Evolutionary conservation across 768 basidiomycete species (phyloP), one percentile per base, ranked within the genome.

Genomic region (Coprinopsis strossmayeri): DNA sequence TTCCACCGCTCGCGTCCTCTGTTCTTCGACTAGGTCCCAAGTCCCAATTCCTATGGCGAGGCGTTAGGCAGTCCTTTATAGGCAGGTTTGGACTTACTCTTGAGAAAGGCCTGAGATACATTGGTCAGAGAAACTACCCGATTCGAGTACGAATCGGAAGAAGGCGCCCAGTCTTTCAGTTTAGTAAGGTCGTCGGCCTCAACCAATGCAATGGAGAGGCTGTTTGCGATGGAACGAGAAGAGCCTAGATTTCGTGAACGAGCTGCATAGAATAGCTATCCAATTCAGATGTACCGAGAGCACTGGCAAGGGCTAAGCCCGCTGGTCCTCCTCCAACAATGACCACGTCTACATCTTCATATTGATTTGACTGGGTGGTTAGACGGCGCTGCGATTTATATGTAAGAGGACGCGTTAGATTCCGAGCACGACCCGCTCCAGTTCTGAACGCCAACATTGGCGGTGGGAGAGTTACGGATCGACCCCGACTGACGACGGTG

Each of bases 271-370:
- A 51, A 45, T 41, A 46, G 15, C 9, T 23, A 34, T 2, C 13
- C 25, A 26, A 28, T 17, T 9, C 12, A 26, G 23, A 5, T 18
- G 64, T 78, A 95, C 94, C 78, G 5, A 99, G 72, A 27, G 91
- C 90, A 59, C 81, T 82, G 2, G 92, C 93, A 28, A 99, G 69
- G 11, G 93, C 87, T 34, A 99, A 74, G 2, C 96, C 96, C 3
- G 80, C 90, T 21, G 91, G 93, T 1, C 94, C 95, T 23, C 91
- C 96, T 15, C 96, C 95, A 21, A 98, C 90, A 57, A 98, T 88
- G 18, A 95, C 89, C 27, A 98, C 75, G 62, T 98, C 96, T 55
- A 77, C 83, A 30, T 87, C 77, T 51, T 78, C 68, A 23, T 63
- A 46, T n/a, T 26, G 12, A 17, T 28, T 15, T 15, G 21, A 12